Evolutionary conservation across 2,329 filamentous ascomycete genomes (phyloP).

Genomic region (Trichophyton schoenleinii): DNA sequence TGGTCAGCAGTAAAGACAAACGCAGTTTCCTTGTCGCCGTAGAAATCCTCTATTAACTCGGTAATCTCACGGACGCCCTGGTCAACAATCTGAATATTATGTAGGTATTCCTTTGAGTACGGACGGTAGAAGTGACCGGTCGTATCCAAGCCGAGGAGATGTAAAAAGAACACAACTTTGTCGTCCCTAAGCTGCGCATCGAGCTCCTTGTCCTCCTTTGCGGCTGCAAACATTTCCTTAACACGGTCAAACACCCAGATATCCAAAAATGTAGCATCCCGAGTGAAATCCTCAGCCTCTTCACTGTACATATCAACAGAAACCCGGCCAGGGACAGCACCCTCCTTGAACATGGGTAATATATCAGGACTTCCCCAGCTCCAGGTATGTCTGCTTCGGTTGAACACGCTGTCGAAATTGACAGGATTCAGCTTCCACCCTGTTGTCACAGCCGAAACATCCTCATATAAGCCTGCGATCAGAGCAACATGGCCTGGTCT

Average conservation of each 20-base stretch:
- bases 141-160: constrained; percentile 84
- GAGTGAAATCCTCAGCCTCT: constrained; percentile 82
- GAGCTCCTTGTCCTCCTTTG: constrained; percentile 63
- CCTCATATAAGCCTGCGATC: constrained; percentile 92
- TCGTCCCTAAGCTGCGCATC: constrained; percentile 62
- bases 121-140: constrained; percentile 75
- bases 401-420: constrained; percentile 98
- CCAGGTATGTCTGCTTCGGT: constrained; percentile 92
- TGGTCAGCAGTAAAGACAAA: constrained; percentile 97
- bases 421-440: constrained; percentile 98
- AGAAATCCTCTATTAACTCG: constrained; percentile 72
- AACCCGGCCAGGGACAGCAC: constrained; percentile 75
- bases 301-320: constrained; percentile 74
- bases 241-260: constrained; percentile 94
- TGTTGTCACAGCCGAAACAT: constrained; percentile 92
- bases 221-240: constrained; percentile 70
- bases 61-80: constrained; percentile 76
- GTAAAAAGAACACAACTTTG: constrained; percentile 87
- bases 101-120: constrained; percentile 87
- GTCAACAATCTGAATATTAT: constrained; percentile 92
- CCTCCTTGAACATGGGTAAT: constrained; percentile 88
- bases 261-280: constrained; percentile 68
- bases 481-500: constrained; percentile 91
- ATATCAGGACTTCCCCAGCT: constrained; percentile 99
- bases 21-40: constrained; percentile 69